Evolutionary conservation across 192 early-diverging fungal genomes (phyloP).

Genomic region (Entomortierella chlamydospora): DNA sequence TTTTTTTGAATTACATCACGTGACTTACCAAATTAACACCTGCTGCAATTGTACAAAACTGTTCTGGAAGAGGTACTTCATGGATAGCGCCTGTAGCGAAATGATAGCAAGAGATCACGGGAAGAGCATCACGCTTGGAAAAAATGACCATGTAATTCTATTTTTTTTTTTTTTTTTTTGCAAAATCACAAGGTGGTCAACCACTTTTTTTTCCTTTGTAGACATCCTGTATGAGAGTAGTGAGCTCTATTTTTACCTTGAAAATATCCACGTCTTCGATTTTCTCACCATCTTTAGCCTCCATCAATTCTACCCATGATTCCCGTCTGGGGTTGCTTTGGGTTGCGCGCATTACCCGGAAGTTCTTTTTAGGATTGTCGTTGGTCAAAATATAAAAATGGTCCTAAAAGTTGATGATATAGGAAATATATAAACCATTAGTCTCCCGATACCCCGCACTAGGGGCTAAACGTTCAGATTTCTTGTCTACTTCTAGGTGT

Average conservation of each 20-base stretch:
- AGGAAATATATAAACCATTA: no score
- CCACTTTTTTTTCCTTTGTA: no score
- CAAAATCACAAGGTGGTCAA: neutral
- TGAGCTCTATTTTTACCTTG: conserved; percentile 37
- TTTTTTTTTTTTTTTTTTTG: no score
- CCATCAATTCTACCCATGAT: conserved; percentile 71
- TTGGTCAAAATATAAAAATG: conserved; percentile 68
- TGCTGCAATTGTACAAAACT: conserved; percentile 69
- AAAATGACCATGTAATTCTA: conserved; percentile 63
- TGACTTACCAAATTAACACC: conserved; percentile 65
- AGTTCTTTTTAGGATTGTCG: conserved; percentile 64
- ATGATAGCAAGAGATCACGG: conserved; percentile 65
- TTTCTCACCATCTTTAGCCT: conserved; percentile 66
- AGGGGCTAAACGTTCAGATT: no score
- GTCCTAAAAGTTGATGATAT: conserved; percentile 29
- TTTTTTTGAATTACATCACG: neutral
- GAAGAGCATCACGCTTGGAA: conserved; percentile 62
- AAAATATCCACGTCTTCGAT: conserved; percentile 86
- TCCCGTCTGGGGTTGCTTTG: conserved; percentile 48
- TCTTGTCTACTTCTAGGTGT: no score
- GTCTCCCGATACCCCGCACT: no score
- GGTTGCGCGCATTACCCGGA: conserved; percentile 68
- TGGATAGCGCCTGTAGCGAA: conserved; percentile 50
- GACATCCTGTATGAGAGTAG: no score
- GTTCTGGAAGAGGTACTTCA: conserved; percentile 60